phyloP scores from a whole-genome alignment of 1,284 basidiomycete species.

The Sporisorium scitamineum region DNA sequence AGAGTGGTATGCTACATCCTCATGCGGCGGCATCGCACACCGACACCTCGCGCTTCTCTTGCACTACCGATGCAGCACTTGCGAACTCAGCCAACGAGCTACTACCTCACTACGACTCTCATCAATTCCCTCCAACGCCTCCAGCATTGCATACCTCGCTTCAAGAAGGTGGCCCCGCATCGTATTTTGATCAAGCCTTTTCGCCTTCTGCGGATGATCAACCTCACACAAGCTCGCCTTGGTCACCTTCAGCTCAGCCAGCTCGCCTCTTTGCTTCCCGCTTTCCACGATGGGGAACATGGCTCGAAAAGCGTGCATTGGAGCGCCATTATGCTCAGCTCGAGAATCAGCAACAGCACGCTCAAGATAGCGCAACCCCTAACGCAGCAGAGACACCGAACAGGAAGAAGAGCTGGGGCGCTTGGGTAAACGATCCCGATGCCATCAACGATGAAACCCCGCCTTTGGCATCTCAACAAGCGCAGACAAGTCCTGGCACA shows the following conservation, averaged over 20 bases:
- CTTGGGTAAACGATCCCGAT: constrained; percentile 45
- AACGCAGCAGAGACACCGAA: constrained; percentile 1
- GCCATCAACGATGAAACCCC: constrained; percentile 35
- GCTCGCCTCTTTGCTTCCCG: constrained; percentile 29
- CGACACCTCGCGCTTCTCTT: neutral
- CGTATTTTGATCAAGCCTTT: constrained; percentile 17
- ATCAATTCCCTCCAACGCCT: constrained; percentile 49
- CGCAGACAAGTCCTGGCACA: neutral
- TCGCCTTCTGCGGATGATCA: neutral
- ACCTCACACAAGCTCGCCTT: neutral
- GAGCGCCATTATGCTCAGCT: constrained; percentile 50
- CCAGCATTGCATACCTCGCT: constrained; percentile 25
- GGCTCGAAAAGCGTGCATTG: constrained; percentile 53
- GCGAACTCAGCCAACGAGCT: constrained; percentile 9
- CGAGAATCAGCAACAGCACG: constrained; percentile 13
- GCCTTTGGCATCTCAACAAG: neutral
- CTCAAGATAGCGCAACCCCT: neutral
- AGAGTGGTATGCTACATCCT: neutral
- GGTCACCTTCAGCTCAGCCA: neutral
- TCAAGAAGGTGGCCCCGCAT: neutral
- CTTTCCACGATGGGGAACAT: constrained; percentile 51
- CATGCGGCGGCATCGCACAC: neutral
- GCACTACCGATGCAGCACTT: neutral
- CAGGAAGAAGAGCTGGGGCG: constrained; percentile 53
- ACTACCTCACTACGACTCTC: constrained; percentile 38